Base-by-base conservation (phyloP, 306 rosid genomes). In the Glycine latifolia region DNA sequence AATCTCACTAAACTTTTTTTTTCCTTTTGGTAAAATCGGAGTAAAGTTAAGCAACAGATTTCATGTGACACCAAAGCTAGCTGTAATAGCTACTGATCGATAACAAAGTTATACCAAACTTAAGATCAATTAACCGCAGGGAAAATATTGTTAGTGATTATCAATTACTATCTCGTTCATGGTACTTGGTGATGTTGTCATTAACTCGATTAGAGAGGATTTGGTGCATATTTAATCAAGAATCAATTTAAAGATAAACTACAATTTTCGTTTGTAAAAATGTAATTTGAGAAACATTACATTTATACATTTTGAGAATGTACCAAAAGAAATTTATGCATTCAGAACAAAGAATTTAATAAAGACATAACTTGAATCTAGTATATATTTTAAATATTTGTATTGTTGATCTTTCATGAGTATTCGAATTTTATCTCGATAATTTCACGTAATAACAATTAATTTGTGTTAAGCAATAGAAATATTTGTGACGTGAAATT, bases 11-110 rank as follows among this genome's bases (percentile, higher is more conserved):
- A 10, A 17, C n/a, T n/a, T n/a, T 10, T 43, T 43, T 39, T 43
- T 67, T 15, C 9, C 73, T 67, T 67, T 67, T 1, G 73, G 35
- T 67, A 53, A 67, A n/a, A n/a, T n/a, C n/a, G n/a, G n/a, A n/a
- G n/a, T n/a, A n/a, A 10, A 14, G 74, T 50, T 52, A 7, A 50
- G 44, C 65, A 77, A 66, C 81, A 53, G 74, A 52, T 52, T 53
- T 67, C 81, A 33, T 53, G 81, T 78, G 81, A 78, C 55, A 52
- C 10, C 55, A 52, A 52, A 37, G 59, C 16, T 60, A 26, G 80
- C 37, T 35, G 80, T 65, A 12, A 31, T 5, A 31, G 39, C 14
- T 11, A 39, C 44, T 3, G 44, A 20, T 20, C 20, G 20, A 60
- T 75, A 49, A 31, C 2, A 48, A 71, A 75, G 65, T 77, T 61